Evolutionary conservation across 1,139 yeast genomes (phyloP).

Genomic region (Meyerozyma elateridarum): DNA sequence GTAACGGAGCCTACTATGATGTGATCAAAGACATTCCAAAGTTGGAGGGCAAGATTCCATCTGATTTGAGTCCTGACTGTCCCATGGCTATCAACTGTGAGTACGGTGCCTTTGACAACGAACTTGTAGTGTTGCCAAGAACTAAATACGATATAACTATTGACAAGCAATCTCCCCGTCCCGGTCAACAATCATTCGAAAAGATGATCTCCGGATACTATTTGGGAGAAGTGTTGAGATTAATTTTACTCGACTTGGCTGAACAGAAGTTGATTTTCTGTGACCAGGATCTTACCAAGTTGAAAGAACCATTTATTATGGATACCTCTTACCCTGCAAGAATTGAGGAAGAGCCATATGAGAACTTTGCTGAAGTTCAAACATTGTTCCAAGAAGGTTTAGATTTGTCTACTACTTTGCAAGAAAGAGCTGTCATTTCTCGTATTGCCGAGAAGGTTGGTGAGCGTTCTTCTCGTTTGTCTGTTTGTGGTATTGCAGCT

Average conservation of each 20-base stretch:
- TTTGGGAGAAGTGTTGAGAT: constrained; percentile 86
- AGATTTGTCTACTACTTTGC: constrained; percentile 59
- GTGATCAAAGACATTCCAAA: constrained; percentile 71
- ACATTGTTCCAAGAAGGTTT: constrained; percentile 58
- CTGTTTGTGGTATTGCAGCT: constrained; percentile 95
- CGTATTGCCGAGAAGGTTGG: constrained; percentile 84
- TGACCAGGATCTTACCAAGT: constrained; percentile 59
- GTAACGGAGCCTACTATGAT: constrained; percentile 96
- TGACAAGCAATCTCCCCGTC: constrained; percentile 88
- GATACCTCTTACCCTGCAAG: constrained; percentile 86
- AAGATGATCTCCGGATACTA: constrained; percentile 98
- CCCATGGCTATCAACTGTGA: constrained; percentile 98
- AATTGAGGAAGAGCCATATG: constrained; percentile 88
- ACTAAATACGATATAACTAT: constrained; percentile 79
- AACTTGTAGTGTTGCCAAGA: constrained; percentile 78
- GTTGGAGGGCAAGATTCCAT: constrained; percentile 64
- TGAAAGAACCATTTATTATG: constrained; percentile 59
- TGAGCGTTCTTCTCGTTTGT: constrained; percentile 85
- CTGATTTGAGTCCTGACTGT: constrained; percentile 58
- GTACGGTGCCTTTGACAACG: constrained; percentile 96
- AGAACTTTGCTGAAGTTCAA: constrained; percentile 73
- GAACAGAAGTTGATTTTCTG: constrained; percentile 63
- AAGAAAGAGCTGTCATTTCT: constrained; percentile 81
- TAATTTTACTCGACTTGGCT: constrained; percentile 70
- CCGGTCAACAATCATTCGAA: constrained; percentile 93